phyloP scores from a whole-genome alignment of 2,329 filamentous ascomycete genomes.

The Lachnellula cervina region DNA sequence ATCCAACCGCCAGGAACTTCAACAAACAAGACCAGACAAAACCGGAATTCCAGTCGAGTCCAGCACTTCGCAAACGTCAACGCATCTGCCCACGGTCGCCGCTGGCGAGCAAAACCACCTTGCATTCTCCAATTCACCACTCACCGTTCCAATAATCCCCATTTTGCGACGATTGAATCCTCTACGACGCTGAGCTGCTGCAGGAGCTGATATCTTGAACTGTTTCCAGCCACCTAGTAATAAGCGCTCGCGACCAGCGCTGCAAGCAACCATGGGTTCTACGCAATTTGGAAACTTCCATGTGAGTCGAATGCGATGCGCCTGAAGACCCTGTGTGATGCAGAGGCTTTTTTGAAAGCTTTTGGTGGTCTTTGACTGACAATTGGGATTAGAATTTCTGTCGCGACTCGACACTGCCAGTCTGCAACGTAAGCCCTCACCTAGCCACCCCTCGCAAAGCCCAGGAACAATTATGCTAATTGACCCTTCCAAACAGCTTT shows the following conservation, averaged over 20 bases:
- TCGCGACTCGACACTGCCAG: slow-evolving; percentile 74
- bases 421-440: slow-evolving; percentile 69
- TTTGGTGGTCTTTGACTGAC: slow-evolving; percentile 6
- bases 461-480: slow-evolving; percentile 11
- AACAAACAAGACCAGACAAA: too few relatives aligned
- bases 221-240: neutral
- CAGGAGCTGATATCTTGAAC: neutral
- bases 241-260: slow-evolving; percentile 1
- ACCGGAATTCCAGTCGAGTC: too few relatives aligned
- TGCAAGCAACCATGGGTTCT: slow-evolving; percentile 21
- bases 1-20: too few relatives aligned
- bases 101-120: too few relatives aligned
- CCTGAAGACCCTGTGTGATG: slow-evolving; percentile 12
- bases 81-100: too few relatives aligned
- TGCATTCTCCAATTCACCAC: neutral
- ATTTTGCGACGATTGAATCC: neutral
- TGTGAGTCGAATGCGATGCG: slow-evolving; percentile 32
- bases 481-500: slow-evolving; percentile 48
- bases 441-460: neutral
- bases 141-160: neutral
- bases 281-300: slow-evolving; percentile 54
- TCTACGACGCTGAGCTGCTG: neutral
- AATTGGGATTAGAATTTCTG: slow-evolving; percentile 62
- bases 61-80: too few relatives aligned
- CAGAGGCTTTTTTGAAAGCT: neutral